A percentile compares a stretch with the other conserved stretches of the same genome.
phyloP scores from a whole-genome alignment of 148 eudicot genomes.

The Rhododendron griersonianum region DNA sequence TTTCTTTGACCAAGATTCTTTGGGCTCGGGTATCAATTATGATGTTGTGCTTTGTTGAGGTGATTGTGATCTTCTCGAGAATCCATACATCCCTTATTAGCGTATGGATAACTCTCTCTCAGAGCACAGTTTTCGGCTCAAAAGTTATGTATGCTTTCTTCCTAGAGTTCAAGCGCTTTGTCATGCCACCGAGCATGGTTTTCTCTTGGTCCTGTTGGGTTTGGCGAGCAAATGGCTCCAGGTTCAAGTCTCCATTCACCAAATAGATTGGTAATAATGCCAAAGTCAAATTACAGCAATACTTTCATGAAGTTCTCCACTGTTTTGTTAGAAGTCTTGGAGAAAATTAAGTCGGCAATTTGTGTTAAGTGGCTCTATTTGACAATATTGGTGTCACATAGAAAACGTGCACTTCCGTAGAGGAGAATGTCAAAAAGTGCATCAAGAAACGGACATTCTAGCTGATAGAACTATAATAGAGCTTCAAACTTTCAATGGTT shows the following conservation, averaged over 20 bases:
- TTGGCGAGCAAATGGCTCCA: background rate
- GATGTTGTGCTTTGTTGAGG: background rate
- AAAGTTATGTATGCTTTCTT: background rate
- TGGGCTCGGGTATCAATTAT: background rate
- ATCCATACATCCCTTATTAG: background rate
- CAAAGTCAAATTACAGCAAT: background rate
- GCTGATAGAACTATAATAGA: background rate
- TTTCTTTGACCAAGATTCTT: background rate
- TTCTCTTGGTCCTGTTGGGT: background rate
- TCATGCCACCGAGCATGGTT: background rate
- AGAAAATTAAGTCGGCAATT: background rate
- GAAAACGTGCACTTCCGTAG: background rate
- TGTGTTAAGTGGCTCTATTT: background rate
- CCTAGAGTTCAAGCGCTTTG: background rate
- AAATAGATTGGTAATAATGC: background rate
- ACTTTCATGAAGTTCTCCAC: background rate
- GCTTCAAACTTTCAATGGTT: background rate
- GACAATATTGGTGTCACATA: background rate
- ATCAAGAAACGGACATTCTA: background rate
- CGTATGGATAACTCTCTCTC: background rate
- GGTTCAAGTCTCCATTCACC: background rate
- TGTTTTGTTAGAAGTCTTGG: background rate
- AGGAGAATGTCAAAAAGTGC: background rate
- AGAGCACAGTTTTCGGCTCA: background rate
- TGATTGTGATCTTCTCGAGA: background rate